A percentile compares a stretch with the other conserved stretches of the same genome.
These are phyloP conservation scores for Flaveria robusta DNA, from an alignment of 129 eudicot species.

Conservation along the genomic window DNA sequence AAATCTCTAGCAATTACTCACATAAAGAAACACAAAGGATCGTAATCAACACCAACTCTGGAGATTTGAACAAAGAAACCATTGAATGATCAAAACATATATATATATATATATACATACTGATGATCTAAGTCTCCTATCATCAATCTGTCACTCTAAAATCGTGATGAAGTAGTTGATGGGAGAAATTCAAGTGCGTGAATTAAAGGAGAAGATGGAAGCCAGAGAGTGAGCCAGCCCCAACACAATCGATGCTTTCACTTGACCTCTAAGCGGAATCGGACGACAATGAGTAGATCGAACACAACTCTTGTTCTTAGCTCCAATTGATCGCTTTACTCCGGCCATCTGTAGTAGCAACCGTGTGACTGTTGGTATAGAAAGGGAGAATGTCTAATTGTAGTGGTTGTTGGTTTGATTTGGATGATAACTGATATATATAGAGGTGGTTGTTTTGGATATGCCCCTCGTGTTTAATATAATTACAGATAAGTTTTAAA, in stretches of 20 bases:
- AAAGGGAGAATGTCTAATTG: too few relatives aligned
- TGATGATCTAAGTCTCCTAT: background rate
- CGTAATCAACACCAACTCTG: background rate
- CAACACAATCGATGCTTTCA: conserved; percentile 11
- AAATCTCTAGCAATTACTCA: too few relatives aligned
- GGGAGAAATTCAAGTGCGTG: background rate
- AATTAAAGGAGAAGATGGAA: background rate
- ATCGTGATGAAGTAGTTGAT: background rate
- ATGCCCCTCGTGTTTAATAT: background rate
- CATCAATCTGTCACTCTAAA: background rate
- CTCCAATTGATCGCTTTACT: background rate
- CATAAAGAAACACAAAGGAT: too few relatives aligned
- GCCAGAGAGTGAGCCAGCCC: conserved; percentile 2
- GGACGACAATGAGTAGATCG: background rate
- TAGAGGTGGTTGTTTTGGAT: background rate
- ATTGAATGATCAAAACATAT: background rate
- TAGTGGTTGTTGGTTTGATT: background rate
- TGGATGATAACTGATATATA: background rate
- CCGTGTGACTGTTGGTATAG: too few relatives aligned
- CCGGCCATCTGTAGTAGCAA: background rate
- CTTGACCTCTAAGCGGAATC: background rate
- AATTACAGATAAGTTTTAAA: background rate
- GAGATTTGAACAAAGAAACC: background rate
- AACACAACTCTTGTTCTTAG: background rate
- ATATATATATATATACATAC: background rate